These are phyloP conservation scores for Omphalotus guepiniiformis DNA, from an alignment of 768 basidiomycete genomes.

Conservation along the genomic window DNA sequence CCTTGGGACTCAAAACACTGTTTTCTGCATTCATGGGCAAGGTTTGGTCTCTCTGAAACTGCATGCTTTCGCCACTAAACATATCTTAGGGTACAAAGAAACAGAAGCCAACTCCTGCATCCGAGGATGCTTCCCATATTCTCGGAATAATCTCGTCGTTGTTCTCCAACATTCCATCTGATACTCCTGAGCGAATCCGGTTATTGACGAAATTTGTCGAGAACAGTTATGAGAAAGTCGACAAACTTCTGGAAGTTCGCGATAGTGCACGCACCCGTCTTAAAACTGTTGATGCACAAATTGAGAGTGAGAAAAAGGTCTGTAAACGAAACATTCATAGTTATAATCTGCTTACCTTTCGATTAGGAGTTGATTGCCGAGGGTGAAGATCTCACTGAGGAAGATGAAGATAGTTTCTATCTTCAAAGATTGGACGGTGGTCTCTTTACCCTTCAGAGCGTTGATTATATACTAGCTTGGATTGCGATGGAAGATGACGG, in stretches of 20 bases:
- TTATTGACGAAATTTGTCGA: constrained; percentile 94
- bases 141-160: constrained; percentile 87
- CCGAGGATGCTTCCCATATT: constrained; percentile 84
- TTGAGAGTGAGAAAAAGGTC: constrained; percentile 67
- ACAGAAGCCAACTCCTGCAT: constrained; percentile 52
- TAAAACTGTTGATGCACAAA: constrained; percentile 56
- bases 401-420: constrained; percentile 77
- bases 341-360: constrained; percentile 1
- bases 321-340: constrained; percentile 10
- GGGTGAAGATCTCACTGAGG: constrained; percentile 51
- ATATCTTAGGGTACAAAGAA: constrained; percentile 51
- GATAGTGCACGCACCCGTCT: constrained; percentile 65
- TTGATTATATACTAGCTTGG: constrained; percentile 96
- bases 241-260: constrained; percentile 86
- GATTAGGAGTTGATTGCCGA: constrained; percentile 50
- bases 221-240: constrained; percentile 87
- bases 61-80: constrained; percentile 8
- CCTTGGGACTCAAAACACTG: constrained; percentile 80
- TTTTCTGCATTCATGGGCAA: constrained; percentile 95
- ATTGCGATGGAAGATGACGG: constrained; percentile 97
- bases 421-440: constrained; percentile 85
- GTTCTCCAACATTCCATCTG: constrained; percentile 81
- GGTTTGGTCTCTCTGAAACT: constrained; percentile 35
- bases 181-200: constrained; percentile 74
- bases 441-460: constrained; percentile 81